Conservation (phyloP, 306 rosid genomes). For the Cucumis sativus region DNA sequence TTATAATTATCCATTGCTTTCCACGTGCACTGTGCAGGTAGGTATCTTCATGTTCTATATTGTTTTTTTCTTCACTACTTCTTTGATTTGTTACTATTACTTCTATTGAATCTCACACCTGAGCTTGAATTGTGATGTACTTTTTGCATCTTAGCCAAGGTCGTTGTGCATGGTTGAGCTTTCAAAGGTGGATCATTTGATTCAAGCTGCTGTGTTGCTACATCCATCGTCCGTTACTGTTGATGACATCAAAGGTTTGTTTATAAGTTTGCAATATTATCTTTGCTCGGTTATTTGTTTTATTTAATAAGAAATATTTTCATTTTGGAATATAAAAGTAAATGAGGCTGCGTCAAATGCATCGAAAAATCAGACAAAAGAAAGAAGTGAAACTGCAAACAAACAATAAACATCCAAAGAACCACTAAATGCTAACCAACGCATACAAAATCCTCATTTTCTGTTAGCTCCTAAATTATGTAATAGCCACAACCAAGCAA, state of each 20-base stretch:
- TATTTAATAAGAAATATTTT: background rate
- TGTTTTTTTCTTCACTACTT: background rate
- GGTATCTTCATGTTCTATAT: no score
- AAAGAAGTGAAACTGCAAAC: background rate
- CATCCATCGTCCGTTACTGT: conserved; percentile 52
- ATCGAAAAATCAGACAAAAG: background rate
- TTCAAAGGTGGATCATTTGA: conserved; percentile 16
- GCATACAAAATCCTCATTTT: background rate
- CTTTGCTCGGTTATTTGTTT: background rate
- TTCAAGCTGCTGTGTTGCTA: conserved; percentile 44
- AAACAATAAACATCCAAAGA: background rate
- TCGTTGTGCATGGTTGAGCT: conserved; percentile 36
- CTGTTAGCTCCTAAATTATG: background rate
- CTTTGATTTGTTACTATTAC: background rate
- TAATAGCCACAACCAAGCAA: background rate
- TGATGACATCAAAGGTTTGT: conserved; percentile 54
- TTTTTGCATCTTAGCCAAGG: conserved; percentile 41
- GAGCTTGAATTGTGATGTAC: background rate
- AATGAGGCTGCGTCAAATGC: background rate
- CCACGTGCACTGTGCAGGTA: background rate
- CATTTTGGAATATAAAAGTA: background rate
- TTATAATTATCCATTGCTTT: background rate
- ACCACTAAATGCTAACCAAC: background rate
- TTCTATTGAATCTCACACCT: background rate
- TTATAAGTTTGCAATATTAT: background rate